These are phyloP conservation scores for Polygonum aviculare DNA, from an alignment of 148 eudicot species.

Conservation along the genomic window DNA sequence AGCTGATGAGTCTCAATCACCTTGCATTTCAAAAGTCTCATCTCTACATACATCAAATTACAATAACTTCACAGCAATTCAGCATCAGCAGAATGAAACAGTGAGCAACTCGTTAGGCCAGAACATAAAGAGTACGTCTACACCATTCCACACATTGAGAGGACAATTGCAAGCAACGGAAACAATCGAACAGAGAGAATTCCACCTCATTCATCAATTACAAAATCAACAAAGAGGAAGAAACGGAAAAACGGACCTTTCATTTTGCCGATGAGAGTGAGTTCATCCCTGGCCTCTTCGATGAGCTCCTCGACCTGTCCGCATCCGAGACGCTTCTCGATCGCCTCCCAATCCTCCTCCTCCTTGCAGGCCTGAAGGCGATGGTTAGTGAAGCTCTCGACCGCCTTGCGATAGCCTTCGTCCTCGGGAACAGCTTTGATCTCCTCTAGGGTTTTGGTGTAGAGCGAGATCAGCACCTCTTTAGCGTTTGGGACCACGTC, in stretches of 20 bases:
- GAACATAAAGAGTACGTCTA: background rate
- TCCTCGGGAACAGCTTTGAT: slow-evolving; percentile 81
- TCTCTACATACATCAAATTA: background rate
- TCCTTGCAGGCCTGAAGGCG: slow-evolving; percentile 74
- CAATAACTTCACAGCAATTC: background rate
- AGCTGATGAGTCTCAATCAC: background rate
- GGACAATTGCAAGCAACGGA: background rate
- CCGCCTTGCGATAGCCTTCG: slow-evolving; percentile 86
- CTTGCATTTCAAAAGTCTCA: background rate
- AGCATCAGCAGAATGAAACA: background rate
- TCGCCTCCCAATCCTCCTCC: slow-evolving; percentile 61
- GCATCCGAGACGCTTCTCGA: slow-evolving; percentile 68
- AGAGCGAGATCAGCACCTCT: slow-evolving; percentile 66
- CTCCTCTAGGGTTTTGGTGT: slow-evolving; percentile 74
- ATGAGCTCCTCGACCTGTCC: slow-evolving; percentile 93
- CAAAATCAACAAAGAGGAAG: background rate
- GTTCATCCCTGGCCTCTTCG: slow-evolving; percentile 82
- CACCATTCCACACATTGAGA: background rate
- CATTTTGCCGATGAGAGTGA: slow-evolving; percentile 66
- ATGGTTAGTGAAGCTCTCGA: slow-evolving; percentile 82
- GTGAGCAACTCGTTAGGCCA: background rate
- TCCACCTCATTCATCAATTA: background rate
- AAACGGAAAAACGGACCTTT: slow-evolving; percentile 34
- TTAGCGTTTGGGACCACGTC: slow-evolving; percentile 86
- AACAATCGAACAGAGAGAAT: background rate